Evolutionary conservation across 371 early-diverging fungal species (phyloP).

Genomic region (Mucor sp.): DNA sequence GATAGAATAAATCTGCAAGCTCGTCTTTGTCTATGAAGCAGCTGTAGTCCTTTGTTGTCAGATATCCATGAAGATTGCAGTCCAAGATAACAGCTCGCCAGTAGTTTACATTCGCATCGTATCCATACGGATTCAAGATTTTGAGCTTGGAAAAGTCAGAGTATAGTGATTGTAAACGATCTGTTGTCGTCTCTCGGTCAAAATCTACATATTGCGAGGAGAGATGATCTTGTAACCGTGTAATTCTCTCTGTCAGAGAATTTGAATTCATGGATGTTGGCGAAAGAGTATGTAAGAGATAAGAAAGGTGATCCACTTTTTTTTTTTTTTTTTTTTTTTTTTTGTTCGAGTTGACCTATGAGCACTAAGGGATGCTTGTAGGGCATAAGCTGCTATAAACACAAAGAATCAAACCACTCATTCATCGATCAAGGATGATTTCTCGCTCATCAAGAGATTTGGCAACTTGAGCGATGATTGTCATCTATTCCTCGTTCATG

Average conservation of each 20-base stretch:
- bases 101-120: conserved; percentile 29
- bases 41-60: conserved; percentile 17
- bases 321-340: too few relatives aligned
- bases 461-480: too few relatives aligned
- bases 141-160: conserved; percentile 34
- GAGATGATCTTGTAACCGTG: conserved; percentile 19
- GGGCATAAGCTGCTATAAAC: too few relatives aligned
- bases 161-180: conserved; percentile 27
- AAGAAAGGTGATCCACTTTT: too few relatives aligned
- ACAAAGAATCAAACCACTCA: too few relatives aligned
- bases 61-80: conserved; percentile 25
- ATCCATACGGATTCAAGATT: conserved; percentile 28
- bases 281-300: not conserved
- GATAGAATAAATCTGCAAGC: conserved; percentile 20
- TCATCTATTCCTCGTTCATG: too few relatives aligned
- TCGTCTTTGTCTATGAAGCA: conserved; percentile 16
- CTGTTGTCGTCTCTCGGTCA: conserved; percentile 9
- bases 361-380: too few relatives aligned
- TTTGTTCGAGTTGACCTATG: too few relatives aligned
- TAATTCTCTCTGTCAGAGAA: conserved; percentile 3
- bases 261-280: not conserved
- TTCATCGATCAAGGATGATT: too few relatives aligned
- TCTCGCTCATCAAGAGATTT: too few relatives aligned
- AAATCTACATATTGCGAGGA: conserved; percentile 29
- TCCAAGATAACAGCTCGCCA: conserved; percentile 32